Evolutionary conservation across 2,329 filamentous ascomycete genomes (phyloP).

Genomic region (Mycocentrospora acerina): DNA sequence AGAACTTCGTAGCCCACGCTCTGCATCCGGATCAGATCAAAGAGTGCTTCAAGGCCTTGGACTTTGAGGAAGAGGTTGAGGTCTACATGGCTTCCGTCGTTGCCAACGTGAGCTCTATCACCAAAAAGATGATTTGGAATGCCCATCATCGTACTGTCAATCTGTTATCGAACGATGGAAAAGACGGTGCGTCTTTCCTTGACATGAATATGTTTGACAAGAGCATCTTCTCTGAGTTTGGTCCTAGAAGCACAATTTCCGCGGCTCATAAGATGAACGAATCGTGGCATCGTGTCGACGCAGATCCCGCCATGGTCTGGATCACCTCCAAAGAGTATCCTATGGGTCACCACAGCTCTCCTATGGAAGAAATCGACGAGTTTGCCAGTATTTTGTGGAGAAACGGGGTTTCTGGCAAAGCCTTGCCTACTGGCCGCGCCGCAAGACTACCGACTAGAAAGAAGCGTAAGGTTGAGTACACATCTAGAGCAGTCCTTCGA

Average conservation of each 20-base stretch:
- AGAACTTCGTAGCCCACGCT: conserved; percentile 22
- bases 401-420: neutral
- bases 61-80: conserved; percentile 3
- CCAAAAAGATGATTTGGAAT: conserved; percentile 27
- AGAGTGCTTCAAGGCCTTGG: conserved; percentile 6
- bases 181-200: conserved; percentile 18
- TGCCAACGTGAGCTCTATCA: conserved; percentile 17
- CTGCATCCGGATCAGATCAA: conserved; percentile 17
- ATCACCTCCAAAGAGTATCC: conserved; percentile 21
- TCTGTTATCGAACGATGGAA: conserved; percentile 19
- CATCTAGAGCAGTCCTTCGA: conserved; percentile 4
- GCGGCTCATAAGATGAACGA: conserved; percentile 16
- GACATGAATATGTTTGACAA: conserved; percentile 15
- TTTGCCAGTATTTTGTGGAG: conserved; percentile 11
- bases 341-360: conserved; percentile 10
- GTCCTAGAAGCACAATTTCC: conserved; percentile 7
- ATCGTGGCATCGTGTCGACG: conserved; percentile 21
- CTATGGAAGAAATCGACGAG: conserved; percentile 22
- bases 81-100: conserved; percentile 18
- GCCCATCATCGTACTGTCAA: conserved; percentile 20
- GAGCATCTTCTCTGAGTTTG: conserved; percentile 14
- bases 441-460: conserved; percentile 6
- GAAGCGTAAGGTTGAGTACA: conserved; percentile 5
- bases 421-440: conserved; percentile 10
- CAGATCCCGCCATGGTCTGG: conserved; percentile 18